Evolutionary conservation across 208 protist species (phyloP), one percentile per base, ranked within the genome.

Genomic region (Wallacemonas sp.): DNA sequence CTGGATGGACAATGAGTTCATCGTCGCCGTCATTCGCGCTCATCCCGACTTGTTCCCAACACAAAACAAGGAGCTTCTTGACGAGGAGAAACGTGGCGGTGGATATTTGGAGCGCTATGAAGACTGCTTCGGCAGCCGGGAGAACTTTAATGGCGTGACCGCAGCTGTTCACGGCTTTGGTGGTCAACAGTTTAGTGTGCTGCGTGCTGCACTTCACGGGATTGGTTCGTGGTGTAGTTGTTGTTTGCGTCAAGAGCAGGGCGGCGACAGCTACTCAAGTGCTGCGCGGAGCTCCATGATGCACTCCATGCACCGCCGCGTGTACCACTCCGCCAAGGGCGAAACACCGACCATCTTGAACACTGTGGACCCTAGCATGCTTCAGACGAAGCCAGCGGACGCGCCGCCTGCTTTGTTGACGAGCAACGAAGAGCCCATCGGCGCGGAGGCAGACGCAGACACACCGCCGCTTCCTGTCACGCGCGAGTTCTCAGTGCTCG

Each of bases 1-100:
- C 24, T 94, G 87, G 84, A 75, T 94, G 74, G 79, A 94, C 54
- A 94, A 94, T 66, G 84, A 91, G 66, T 94, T 94, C 59, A 89
- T 89, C 59, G 87, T 94, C 12, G 84, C 84, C 14, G 69, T 75
- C n/a, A 78, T 94, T 4, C 84, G 84, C 6, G 73, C 67, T 1
- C 79, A 91, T 33, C 65, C 75, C 1, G 62, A 73, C n/a, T 9
- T 86, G 6, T 88, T 81, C 39, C 73, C 81, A 0, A 28, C 12
- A 0, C 87, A 90, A 14, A 80, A 91, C 61, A 62, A 75, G 28
- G 60, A 75, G 28, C 77, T 94, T 8, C 63, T 87, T 15, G 24
- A 51, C 4, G 84, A 91, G 53, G 87, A 91, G 55, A 75, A 79
- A 49, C 63, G 81, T 26, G 87, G 84, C 6, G 80, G 77, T 3